Conservation (phyloP, 192 early-diverging fungal genomes). For the Coemansia sp. region DNA sequence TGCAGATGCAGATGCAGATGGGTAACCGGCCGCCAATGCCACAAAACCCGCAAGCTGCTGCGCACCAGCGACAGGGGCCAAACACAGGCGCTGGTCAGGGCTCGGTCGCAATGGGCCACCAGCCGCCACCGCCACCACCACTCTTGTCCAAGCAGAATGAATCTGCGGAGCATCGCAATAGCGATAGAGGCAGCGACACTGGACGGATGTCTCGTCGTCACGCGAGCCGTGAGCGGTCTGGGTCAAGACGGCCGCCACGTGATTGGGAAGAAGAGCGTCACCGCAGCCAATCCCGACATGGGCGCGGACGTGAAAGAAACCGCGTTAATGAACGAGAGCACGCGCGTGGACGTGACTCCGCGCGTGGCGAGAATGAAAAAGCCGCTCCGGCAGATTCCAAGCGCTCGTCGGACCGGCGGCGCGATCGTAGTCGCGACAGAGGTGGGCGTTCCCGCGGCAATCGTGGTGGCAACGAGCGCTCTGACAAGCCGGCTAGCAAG, state of each 20-base stretch:
- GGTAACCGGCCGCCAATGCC: conserved; percentile 31
- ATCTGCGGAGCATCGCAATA: conserved; percentile 26
- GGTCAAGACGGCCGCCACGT: conserved; percentile 24
- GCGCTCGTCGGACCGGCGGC: conserved; percentile 30
- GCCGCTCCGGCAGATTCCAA: conserved; percentile 8
- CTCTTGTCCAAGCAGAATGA: conserved; percentile 1
- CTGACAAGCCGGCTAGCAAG: conserved; percentile 31
- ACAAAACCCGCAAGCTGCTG: conserved; percentile 18
- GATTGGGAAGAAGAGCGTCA: conserved; percentile 21
- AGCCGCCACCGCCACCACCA: conserved; percentile 3
- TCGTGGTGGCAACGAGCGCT: conserved; percentile 17
- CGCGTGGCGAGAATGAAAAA: conserved; percentile 19
- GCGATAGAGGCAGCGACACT: conserved; percentile 34
- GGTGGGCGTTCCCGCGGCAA: conserved; percentile 20
- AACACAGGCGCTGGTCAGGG: conserved; percentile 3
- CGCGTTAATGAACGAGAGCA: conserved; percentile 16
- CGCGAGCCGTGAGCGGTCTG: conserved; percentile 27
- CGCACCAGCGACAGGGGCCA: conserved; percentile 21
- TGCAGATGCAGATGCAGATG: conserved; percentile 52
- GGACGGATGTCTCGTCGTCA: conserved; percentile 26
- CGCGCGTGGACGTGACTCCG: conserved; percentile 12
- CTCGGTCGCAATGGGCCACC: conserved; percentile 13
- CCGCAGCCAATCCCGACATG: conserved; percentile 28
- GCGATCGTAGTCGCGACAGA: conserved; percentile 30
- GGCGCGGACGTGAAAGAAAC: conserved; percentile 17